Evolutionary conservation across 345 rosid genomes (phyloP), one percentile per base, ranked within the genome.

Genomic region (Euphorbia tirucalli): DNA sequence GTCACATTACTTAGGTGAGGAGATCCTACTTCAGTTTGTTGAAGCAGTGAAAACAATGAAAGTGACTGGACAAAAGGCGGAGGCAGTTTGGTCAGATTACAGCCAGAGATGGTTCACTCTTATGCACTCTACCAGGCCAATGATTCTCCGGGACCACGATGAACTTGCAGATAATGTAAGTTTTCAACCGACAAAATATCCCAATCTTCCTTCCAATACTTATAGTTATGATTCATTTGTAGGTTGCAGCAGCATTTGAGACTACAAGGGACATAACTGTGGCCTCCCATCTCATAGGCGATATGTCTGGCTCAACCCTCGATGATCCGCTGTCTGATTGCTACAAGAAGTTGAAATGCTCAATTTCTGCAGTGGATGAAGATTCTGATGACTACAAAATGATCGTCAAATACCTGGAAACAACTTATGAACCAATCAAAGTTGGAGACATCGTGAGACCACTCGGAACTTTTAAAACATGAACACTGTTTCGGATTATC

Each of bases 61-160:
- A 72, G 92, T 82, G 64, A 74, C 70, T 0, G 94, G 90, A 27
- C 87, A 77, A 35, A 87, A 86, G 77, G 80, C 89, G 0, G 87
- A 84, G 50, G 90, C 88, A 1, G 63, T 83, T 56, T 90, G 92
- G 93, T 85, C 89, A 7, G 96, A 93, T 54, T 89, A 83, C 2
- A 87, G 98, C 81, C 85, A 87, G 41, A 81, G 88, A 70, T 91
- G 96, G 97, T 90, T 86, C 55, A 82, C 85, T 57, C 80, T 90
- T 58, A 62, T 89, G 90, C 96, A 83, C 41, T 85, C 87, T 14
- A 81, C 90, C 2, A 79, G 95, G 72, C 93, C 95, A 0, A 84
- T 85, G 82, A 78, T 90, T 61, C 75, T 90, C 41, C 81, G 84
- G 19, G 88, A 94, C 65, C 71, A 78, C 48, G 81, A 89, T 49